These are phyloP conservation scores for Phylloporus rhodoxanthus DNA, from an alignment of 768 basidiomycete genomes.

Conservation along the genomic window DNA sequence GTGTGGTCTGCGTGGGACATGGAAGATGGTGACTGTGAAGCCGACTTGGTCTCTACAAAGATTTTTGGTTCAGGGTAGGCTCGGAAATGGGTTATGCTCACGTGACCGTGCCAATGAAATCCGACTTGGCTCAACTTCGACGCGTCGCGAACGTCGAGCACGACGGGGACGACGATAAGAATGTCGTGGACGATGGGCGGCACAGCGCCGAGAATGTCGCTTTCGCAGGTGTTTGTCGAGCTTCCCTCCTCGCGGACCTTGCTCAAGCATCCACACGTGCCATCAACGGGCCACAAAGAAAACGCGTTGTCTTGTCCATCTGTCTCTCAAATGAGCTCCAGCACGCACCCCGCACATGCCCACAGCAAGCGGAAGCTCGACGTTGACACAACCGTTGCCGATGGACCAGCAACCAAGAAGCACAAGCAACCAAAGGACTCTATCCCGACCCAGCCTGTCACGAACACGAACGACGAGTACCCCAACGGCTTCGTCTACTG, in stretches of 20 bases:
- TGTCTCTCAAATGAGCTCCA: slow-evolving; percentile 27
- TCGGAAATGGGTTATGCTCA: slow-evolving; percentile 10
- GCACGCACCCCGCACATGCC: slow-evolving; percentile 25
- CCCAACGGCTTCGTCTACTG: slow-evolving; percentile 49
- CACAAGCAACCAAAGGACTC: slow-evolving; percentile 27
- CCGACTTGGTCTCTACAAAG: neutral
- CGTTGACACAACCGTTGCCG: slow-evolving; percentile 11
- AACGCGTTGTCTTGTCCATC: slow-evolving; percentile 36
- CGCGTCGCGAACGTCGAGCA: slow-evolving; percentile 20
- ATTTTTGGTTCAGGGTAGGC: slow-evolving; percentile 32
- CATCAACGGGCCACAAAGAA: slow-evolving; percentile 41
- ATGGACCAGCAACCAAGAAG: slow-evolving; percentile 18
- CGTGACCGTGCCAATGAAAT: slow-evolving; percentile 29
- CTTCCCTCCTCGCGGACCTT: slow-evolving; percentile 38
- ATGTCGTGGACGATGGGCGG: slow-evolving; percentile 16
- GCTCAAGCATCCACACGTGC: slow-evolving; percentile 23
- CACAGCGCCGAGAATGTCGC: slow-evolving; percentile 21
- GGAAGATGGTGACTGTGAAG: slow-evolving; percentile 1
- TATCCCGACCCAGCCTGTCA: slow-evolving; percentile 9
- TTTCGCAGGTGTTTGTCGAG: slow-evolving; percentile 52
- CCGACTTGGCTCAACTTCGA: slow-evolving; percentile 2
- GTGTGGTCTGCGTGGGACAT: slow-evolving; percentile 94
- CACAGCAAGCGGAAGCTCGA: slow-evolving; percentile 50
- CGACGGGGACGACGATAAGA: slow-evolving; percentile 13
- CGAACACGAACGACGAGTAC: slow-evolving; percentile 24